A percentile compares a stretch with the other conserved stretches of the same genome.
phyloP scores from a whole-genome alignment of 768 basidiomycete species.

The Lentinus tigrinus region DNA sequence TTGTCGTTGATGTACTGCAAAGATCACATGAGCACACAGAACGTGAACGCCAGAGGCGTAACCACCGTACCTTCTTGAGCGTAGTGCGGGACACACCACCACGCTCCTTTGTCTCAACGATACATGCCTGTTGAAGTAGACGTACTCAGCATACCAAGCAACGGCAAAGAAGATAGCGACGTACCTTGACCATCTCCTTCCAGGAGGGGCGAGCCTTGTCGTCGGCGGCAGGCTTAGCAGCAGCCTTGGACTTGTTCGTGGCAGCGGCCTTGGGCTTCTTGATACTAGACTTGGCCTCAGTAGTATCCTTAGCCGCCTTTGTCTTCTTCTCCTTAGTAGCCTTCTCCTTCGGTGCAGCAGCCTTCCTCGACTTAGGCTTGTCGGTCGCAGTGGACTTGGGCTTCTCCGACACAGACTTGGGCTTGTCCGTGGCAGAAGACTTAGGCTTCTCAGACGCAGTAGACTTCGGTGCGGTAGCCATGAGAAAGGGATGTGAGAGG shows the following conservation, averaged over 20 bases:
- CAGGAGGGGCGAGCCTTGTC: constrained; percentile 33
- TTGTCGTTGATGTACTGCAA: constrained; percentile 52
- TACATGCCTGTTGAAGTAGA: constrained; percentile 58
- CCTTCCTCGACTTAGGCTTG: constrained; percentile 12
- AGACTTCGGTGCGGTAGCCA: constrained; percentile 19
- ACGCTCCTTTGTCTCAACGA: constrained; percentile 61
- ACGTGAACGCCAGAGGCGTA: not conserved
- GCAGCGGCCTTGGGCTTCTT: not conserved
- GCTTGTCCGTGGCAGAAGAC: constrained; percentile 16
- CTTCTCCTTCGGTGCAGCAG: constrained; percentile 4
- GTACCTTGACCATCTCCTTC: constrained; percentile 40
- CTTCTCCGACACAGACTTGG: constrained; percentile 14
- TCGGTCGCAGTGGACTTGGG: constrained; percentile 13
- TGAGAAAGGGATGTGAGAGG: not conserved
- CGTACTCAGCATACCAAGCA: not conserved
- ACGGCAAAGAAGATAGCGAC: not conserved
- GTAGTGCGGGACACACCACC: constrained; percentile 71
- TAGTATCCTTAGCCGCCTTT: not conserved
- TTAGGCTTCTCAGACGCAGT: constrained; percentile 20
- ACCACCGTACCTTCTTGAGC: constrained; percentile 56
- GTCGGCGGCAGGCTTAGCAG: constrained; percentile 11
- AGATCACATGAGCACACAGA: not conserved
- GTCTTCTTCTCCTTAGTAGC: constrained; percentile 17
- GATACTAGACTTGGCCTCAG: no score
- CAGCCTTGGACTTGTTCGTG: constrained; percentile 10